Percentiles rank a stretch among this genome's conserved stretches.
phyloP scores from a whole-genome alignment of 1,284 basidiomycete species.

The Sporisorium sorghi region DNA sequence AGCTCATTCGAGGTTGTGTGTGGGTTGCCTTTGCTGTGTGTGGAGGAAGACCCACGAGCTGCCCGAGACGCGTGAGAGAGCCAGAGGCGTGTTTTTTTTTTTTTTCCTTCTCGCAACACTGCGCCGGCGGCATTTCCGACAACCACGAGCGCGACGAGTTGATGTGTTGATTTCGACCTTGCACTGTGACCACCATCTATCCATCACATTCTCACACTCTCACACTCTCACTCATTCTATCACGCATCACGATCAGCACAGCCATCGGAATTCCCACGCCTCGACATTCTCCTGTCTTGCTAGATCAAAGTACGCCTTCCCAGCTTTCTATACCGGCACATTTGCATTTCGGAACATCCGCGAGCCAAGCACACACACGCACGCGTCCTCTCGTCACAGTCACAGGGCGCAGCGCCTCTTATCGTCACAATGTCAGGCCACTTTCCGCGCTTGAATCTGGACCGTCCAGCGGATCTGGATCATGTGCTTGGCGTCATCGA shows the following conservation, averaged over 20 bases:
- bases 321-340: background rate
- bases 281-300: background rate
- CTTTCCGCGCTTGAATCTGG: slow-evolving; percentile 43
- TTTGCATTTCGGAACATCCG: slow-evolving; percentile 1
- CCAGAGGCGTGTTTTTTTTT: slow-evolving; percentile 4
- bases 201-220: no score
- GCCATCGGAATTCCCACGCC: slow-evolving; percentile 1
- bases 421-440: slow-evolving; percentile 36
- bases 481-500: slow-evolving; percentile 34
- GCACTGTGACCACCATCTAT: slow-evolving; percentile 13
- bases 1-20: background rate
- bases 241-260: background rate
- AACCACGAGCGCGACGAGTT: slow-evolving; percentile 4
- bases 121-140: slow-evolving; percentile 23
- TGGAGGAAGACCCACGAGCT: background rate
- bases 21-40: background rate
- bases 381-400: background rate
- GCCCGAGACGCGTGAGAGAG: slow-evolving; percentile 2
- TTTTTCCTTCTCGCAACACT: no score
- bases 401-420: background rate
- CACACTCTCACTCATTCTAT: background rate
- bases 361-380: background rate
- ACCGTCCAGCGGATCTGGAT: slow-evolving; percentile 40
- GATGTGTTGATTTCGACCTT: slow-evolving; percentile 21
- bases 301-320: background rate